Conservation (phyloP, 2,329 filamentous ascomycete genomes). For the Verticillium albo-atrum region DNA sequence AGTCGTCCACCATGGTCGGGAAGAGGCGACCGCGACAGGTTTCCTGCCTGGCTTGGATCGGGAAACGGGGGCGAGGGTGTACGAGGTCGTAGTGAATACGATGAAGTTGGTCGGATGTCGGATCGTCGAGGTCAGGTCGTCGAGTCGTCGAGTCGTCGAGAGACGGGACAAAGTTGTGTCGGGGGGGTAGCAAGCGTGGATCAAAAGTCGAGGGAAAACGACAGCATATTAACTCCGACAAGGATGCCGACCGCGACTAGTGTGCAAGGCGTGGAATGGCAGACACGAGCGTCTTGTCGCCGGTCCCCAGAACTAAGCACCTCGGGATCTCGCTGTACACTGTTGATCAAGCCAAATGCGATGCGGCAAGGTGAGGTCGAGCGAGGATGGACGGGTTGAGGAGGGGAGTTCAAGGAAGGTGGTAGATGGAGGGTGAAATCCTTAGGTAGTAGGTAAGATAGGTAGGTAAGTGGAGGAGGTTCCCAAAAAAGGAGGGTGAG, state of each 20-base stretch:
- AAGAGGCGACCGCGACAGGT: background rate
- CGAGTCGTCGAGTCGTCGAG: background rate
- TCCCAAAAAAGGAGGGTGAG: background rate
- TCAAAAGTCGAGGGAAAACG: background rate
- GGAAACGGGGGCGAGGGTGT: background rate
- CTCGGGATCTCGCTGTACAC: background rate
- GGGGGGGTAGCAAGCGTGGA: background rate
- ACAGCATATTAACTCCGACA: background rate
- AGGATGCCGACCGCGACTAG: background rate
- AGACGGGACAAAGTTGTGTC: background rate
- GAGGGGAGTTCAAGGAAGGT: background rate
- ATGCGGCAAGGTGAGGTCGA: background rate
- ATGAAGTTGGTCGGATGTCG: background rate
- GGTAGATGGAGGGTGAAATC: background rate
- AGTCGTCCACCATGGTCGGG: conserved; percentile 46
- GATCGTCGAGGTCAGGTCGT: background rate
- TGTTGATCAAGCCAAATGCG: background rate
- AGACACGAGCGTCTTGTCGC: background rate
- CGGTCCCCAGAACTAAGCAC: background rate
- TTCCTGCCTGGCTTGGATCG: background rate
- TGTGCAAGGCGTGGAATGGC: background rate
- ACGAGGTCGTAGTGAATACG: background rate
- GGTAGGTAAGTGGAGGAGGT: background rate
- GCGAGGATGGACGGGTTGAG: background rate
- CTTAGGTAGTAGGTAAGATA: background rate